phyloP scores from a whole-genome alignment of 2,329 filamentous ascomycete genomes.

The Fusarium torreyae region DNA sequence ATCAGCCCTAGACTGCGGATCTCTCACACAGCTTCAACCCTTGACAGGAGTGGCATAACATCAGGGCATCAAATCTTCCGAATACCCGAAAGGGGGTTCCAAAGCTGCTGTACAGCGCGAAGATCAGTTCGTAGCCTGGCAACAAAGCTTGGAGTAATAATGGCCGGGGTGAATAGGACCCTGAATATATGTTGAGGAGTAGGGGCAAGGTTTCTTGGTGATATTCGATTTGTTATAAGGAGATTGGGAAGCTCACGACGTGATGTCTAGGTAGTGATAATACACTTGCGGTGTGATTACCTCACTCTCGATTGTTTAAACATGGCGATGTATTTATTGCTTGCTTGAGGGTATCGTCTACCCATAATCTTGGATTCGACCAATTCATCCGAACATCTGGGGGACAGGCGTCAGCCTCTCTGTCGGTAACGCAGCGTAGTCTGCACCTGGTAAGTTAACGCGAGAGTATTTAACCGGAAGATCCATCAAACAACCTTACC shows the following conservation, averaged over 20 bases:
- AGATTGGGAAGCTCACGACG: not conserved
- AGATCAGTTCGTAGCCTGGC: conserved; percentile 17
- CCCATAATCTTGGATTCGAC: not conserved
- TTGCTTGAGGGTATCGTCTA: not conserved
- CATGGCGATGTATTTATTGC: not conserved
- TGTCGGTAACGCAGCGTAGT: conserved; percentile 15
- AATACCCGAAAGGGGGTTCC: conserved; percentile 13
- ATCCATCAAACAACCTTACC: conserved; percentile 39
- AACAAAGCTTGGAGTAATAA: conserved; percentile 22
- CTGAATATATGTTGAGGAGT: conserved; percentile 19
- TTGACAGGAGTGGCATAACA: conserved; percentile 8
- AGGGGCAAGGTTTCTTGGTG: conserved; percentile 9
- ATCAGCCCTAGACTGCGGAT: conserved; percentile 4
- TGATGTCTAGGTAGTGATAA: not conserved
- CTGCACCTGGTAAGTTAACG: conserved; percentile 15
- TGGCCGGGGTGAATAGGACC: conserved; percentile 27
- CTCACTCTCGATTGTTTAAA: not conserved
- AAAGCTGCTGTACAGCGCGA: not conserved
- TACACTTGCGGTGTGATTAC: not conserved
- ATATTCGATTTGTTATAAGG: not conserved
- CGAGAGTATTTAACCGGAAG: conserved; percentile 37
- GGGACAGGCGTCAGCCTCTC: not conserved
- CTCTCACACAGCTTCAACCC: conserved; percentile 1
- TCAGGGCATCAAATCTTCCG: conserved; percentile 18
- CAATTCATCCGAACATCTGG: conserved; percentile 4